Conservation (phyloP, 208 protist genomes). For the Entamoeba invadens region DNA sequence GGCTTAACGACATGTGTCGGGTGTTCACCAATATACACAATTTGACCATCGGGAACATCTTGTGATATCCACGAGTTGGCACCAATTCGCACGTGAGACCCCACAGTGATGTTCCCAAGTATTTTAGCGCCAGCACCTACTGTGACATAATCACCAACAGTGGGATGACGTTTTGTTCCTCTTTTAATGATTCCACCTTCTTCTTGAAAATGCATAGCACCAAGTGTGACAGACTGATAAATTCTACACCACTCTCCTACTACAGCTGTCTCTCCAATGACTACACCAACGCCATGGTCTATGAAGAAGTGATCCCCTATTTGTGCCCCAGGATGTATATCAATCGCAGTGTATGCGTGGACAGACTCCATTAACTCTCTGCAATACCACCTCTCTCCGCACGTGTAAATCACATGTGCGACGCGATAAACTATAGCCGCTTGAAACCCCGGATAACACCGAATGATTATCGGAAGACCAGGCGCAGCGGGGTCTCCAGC, state of each 20-base stretch:
- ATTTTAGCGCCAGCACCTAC: constrained; percentile 33
- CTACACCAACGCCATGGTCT: constrained; percentile 41
- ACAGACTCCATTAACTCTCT: background rate
- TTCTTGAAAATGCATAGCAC: constrained; percentile 1
- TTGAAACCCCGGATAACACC: background rate
- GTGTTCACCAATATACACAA: background rate
- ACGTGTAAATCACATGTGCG: background rate
- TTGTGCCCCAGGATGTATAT: constrained; percentile 39
- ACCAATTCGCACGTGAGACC: constrained; percentile 7
- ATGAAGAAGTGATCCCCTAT: constrained; percentile 31
- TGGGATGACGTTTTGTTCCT: constrained; percentile 26
- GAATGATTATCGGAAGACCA: background rate
- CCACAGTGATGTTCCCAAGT: constrained; percentile 27
- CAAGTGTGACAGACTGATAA: constrained; percentile 40
- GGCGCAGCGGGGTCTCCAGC: constrained; percentile 7
- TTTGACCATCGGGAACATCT: background rate
- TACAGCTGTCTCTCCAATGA: constrained; percentile 45
- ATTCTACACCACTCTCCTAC: constrained; percentile 33
- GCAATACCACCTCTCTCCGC: background rate
- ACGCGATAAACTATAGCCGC: background rate
- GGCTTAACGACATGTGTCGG: background rate
- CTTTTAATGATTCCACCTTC: constrained; percentile 23
- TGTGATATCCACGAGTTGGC: background rate
- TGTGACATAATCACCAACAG: constrained; percentile 24
- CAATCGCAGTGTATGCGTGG: constrained; percentile 13